Evolutionary conservation across 768 basidiomycete genomes (phyloP), one percentile per base, ranked within the genome.

Genomic region (Termitomyces sp.): DNA sequence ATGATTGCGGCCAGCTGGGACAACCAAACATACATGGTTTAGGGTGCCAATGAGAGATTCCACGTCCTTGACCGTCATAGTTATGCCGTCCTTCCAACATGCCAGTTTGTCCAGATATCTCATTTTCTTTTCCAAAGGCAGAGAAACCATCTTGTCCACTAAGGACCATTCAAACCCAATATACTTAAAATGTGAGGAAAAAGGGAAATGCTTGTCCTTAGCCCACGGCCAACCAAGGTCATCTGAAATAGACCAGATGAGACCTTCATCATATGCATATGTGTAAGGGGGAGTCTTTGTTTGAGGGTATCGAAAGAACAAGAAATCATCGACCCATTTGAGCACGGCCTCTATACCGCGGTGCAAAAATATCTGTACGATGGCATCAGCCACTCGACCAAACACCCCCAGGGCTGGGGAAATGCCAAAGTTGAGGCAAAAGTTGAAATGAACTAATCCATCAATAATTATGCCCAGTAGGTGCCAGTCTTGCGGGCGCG

Each of bases 61-160:
- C 1, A 2, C 13, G 0, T 8, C 10, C 8, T 20, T 20, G 3
- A 4, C 26, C 2, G 26, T 26, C 26, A 22, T 20, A 1, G 20
- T 9, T 3, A 0, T 9, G 3, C 5, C 9, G 0, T 8, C 9
- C 0, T 2, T 2, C 43, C 20, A 43, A 3, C 11, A 9, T 3
- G 8, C 22, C 4, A 44, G 10, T 13, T 44, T 44, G 4, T 0
- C 20, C 8, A 24, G 2, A 3, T 44, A 44, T 11, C 24, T 44
- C 0, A 22, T 9, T 5, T 43, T 43, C 9, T 8, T 11, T 0
- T 22, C 41, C n/a, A n/a, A n/a, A 3, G 20, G 41, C 20, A 43
- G 22, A 2, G 7, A 10, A 2, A 43, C 41, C 3, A 20, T 43
- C 3, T 43, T 43, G 8, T 43, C 22, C 1, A 10, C 7, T 1